Percentiles rank a stretch among this genome's conserved stretches.
Evolutionary conservation across 139 green algal genomes (phyloP).

Genomic region (Mesotaenium endlicherianum): DNA sequence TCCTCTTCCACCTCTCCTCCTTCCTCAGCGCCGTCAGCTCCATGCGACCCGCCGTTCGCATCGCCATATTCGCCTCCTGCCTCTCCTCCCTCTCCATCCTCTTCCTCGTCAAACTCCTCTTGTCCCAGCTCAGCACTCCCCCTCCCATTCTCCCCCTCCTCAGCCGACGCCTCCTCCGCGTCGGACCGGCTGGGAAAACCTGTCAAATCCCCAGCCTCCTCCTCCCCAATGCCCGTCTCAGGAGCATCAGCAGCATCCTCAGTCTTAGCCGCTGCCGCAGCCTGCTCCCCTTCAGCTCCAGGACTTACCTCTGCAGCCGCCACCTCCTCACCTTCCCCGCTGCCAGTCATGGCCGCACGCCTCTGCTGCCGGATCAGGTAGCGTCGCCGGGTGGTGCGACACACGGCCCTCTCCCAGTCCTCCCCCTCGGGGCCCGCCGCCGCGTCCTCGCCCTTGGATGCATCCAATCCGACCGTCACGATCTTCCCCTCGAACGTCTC

Average conservation of each 20-base stretch:
- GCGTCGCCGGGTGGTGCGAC: conserved; percentile 1
- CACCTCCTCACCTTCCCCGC: not conserved
- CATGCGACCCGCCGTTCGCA: not conserved
- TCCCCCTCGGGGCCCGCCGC: conserved; percentile 18
- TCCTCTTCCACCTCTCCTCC: conserved; percentile 12
- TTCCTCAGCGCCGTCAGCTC: not conserved
- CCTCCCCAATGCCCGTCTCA: not conserved
- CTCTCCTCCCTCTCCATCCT: not conserved
- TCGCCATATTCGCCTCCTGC: conserved; percentile 12
- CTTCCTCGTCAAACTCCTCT: not conserved
- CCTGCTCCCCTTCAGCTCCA: not conserved
- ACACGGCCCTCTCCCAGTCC: conserved; percentile 11
- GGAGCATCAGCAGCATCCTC: not conserved
- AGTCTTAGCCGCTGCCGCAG: not conserved
- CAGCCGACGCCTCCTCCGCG: not conserved
- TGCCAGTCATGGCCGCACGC: not conserved
- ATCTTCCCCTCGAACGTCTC: not conserved
- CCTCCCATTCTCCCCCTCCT: not conserved
- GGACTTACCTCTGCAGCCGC: not conserved
- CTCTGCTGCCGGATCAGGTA: not conserved
- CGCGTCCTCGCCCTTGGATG: not conserved
- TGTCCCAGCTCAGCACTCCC: not conserved
- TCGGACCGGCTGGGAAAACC: too few relatives aligned
- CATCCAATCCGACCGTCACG: not conserved
- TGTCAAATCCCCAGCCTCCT: too few relatives aligned